Base-by-base conservation (phyloP, 257 asterid species). In the Oldenlandia corymbosa region DNA sequence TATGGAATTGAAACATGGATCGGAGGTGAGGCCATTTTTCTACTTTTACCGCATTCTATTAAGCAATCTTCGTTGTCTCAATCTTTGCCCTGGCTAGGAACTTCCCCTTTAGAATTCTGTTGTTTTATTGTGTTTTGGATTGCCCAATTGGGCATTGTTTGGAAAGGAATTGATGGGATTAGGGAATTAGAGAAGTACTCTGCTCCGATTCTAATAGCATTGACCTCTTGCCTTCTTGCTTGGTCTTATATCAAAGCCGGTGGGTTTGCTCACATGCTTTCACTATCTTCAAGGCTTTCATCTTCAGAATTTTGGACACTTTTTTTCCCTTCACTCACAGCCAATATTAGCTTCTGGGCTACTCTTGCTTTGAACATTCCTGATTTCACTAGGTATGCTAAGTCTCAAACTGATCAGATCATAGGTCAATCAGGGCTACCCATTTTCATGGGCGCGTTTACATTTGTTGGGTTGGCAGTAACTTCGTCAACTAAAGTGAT, bases 1-100 rank as follows among this genome's bases (percentile, higher is more conserved):
- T 92, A 92, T 41, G 98, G 97, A 3, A 92, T 92, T 54, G 98
- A 89, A 27, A 70, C 98, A 0, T 92, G 97, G 98, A 92, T 92
- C 56, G 98, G 98, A 7, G 98, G 98, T 2, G 91, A 92, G 50
- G 95, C 98, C 0, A 89, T 92, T 46, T 86, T 85, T 49, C 81
- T 92, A 16, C 83, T 92, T 0, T 75, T 89, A 34, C 98, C 98
- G 0, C 55, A 62, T 61, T 39, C 52, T 11, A 32, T 87, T 0
- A 83, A 86, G 42, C 54, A 75, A 0, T 82, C 97, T 5, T 20
- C 77, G 0, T 18, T 83, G 1, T 81, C 95, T 0, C 53, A 60
- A 9, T 66, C 75, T 21, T 0, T 82, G 7, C 9, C 76, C 21
- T 92, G 97, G 97, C 83, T 92, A 0, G 99, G 97, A 10, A 89